Conservation (phyloP, 352 stramenopile species). For the Phytophthora litchii region DNA sequence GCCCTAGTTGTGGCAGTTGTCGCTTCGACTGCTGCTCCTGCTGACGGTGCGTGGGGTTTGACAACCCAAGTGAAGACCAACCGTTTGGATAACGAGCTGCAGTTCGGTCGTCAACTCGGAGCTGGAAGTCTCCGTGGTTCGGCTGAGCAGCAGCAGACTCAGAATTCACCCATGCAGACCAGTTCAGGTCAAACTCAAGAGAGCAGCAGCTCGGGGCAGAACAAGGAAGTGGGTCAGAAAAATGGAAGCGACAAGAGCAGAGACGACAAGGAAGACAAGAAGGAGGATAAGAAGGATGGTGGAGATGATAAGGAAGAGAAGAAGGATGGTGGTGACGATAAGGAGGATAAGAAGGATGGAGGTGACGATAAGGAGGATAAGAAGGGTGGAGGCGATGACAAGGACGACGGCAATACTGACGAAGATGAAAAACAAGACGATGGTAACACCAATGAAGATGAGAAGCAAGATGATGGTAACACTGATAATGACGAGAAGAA, state of each 20-base stretch:
- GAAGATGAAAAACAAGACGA: conserved; percentile 3
- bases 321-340: conserved; percentile 5
- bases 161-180: conserved; percentile 4
- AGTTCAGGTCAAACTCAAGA: conserved; percentile 7
- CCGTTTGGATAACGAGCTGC: not conserved
- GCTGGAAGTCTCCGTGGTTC: conserved; percentile 24
- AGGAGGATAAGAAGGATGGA: conserved; percentile 4
- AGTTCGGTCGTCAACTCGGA: conserved; percentile 17
- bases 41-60: conserved; percentile 15
- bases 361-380: not conserved
- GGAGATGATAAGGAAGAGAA: conserved; percentile 4
- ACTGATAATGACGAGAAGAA: conserved; percentile 1
- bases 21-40: conserved; percentile 10
- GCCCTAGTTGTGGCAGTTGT: conserved; percentile 26
- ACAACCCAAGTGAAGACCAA: conserved; percentile 6
- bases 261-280: not conserved
- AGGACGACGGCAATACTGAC: not conserved
- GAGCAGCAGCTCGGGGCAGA: conserved; percentile 8
- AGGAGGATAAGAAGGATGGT: conserved; percentile 4
- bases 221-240: conserved; percentile 2
- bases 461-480: conserved; percentile 5
- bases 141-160: conserved; percentile 12
- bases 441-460: conserved; percentile 4
- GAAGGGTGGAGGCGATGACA: conserved; percentile 7
- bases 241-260: not conserved